Evolutionary conservation across 352 stramenopile species (phyloP).

Genomic region (Pythium monospermum): DNA sequence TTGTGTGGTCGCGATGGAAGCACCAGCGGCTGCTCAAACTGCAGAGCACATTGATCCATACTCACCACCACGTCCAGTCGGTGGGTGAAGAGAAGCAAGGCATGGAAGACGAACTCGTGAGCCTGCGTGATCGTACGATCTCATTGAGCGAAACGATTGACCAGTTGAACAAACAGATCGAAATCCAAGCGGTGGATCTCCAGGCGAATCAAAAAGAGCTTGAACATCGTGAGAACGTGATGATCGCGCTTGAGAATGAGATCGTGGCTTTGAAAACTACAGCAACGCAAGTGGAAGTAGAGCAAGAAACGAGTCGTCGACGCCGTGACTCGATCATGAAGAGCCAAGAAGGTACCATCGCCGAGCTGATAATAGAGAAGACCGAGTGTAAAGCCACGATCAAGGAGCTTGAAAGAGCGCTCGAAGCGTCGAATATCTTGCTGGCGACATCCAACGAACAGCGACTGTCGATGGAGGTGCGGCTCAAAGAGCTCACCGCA

Average conservation of each 20-base stretch:
- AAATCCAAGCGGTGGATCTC: slow-evolving; percentile 26
- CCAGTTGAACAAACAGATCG: slow-evolving; percentile 22
- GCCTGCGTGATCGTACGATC: slow-evolving; percentile 29
- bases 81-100: slow-evolving; percentile 33
- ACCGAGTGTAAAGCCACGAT: not conserved
- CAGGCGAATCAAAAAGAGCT: slow-evolving; percentile 31
- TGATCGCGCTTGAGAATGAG: slow-evolving; percentile 24
- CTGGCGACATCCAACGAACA: not conserved
- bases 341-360: not conserved
- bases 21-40: slow-evolving; percentile 17
- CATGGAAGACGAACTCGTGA: slow-evolving; percentile 38
- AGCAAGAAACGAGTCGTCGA: not conserved
- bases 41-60: slow-evolving; percentile 12
- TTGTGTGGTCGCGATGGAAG: slow-evolving; percentile 45
- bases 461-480: not conserved
- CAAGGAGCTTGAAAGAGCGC: not conserved
- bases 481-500: not conserved
- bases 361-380: slow-evolving; percentile 3
- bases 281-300: not conserved
- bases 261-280: slow-evolving; percentile 28
- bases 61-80: slow-evolving; percentile 13
- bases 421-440: not conserved
- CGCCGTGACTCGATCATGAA: not conserved
- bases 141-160: slow-evolving; percentile 40
- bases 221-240: slow-evolving; percentile 24